These are phyloP conservation scores for Persicaria maculosa DNA, from an alignment of 148 eudicot genomes.

Conservation along the genomic window DNA sequence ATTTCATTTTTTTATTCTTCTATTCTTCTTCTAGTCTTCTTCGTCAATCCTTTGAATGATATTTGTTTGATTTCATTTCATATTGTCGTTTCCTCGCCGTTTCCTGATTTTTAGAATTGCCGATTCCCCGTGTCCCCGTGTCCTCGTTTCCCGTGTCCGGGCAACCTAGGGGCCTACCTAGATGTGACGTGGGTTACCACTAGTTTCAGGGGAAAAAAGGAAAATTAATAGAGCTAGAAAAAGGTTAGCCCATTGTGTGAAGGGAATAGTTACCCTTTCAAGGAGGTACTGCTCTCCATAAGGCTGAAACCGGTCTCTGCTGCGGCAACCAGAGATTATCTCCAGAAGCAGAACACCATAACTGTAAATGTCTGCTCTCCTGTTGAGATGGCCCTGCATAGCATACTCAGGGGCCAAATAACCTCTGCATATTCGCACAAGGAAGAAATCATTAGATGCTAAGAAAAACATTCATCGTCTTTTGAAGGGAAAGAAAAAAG, in stretches of 20 bases:
- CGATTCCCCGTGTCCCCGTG: too few species aligned
- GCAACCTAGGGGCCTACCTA: too few species aligned
- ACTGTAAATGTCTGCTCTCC: slow-evolving; percentile 83
- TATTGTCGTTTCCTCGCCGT: too few species aligned
- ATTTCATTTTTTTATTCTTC: too few species aligned
- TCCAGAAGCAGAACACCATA: slow-evolving; percentile 86
- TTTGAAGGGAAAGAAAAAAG: neutral
- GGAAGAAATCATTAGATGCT: neutral
- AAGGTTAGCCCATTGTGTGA: neutral
- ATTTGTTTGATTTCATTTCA: too few species aligned
- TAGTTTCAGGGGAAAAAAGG: neutral
- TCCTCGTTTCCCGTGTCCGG: too few species aligned
- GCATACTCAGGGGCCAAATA: slow-evolving; percentile 97
- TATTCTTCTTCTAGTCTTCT: too few species aligned
- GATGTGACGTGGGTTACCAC: too few species aligned
- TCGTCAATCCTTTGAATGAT: too few species aligned
- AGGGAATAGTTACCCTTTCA: slow-evolving; percentile 42
- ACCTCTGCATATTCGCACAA: slow-evolving; percentile 42
- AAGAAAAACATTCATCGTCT: neutral
- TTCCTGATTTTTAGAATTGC: too few species aligned
- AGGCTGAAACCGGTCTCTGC: slow-evolving; percentile 42
- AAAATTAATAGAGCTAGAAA: neutral
- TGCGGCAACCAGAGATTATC: slow-evolving; percentile 72
- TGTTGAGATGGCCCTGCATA: slow-evolving; percentile 59
- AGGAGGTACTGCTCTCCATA: slow-evolving; percentile 55